Percentiles rank a stretch among this genome's conserved stretches.
These are phyloP conservation scores for Chondrus crispus DNA, from an alignment of 23 red algal genomes.

Conservation along the genomic window DNA sequence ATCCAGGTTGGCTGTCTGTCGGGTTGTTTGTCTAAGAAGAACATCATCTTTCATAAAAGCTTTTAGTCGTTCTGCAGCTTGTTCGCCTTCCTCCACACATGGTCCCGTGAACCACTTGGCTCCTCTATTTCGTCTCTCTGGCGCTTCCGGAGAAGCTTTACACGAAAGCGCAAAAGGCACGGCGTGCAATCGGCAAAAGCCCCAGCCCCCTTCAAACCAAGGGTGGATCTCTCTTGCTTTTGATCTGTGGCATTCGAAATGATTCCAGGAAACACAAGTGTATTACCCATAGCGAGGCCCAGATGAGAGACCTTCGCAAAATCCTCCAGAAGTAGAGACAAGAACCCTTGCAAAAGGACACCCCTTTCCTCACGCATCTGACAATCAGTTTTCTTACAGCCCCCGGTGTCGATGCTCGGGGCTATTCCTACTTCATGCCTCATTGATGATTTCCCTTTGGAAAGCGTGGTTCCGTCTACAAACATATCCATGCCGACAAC, in stretches of 20 bases:
- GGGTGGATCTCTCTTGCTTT: neutral
- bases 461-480: no score
- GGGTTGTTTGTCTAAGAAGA: no score
- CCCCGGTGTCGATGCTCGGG: neutral
- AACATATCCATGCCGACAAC: no score
- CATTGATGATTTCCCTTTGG: neutral
- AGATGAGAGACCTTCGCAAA: neutral
- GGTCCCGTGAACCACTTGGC: no score
- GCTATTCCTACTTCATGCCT: constrained; percentile 2
- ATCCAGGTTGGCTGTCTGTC: no score
- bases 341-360: neutral
- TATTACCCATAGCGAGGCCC: neutral
- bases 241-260: neutral
- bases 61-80: no score
- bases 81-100: no score
- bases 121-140: no score
- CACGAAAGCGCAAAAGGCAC: neutral
- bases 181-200: neutral
- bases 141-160: no score
- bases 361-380: neutral
- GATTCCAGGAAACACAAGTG: neutral
- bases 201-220: neutral
- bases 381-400: neutral
- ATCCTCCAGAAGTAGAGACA: neutral
- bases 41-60: no score